A percentile compares a stretch with the other conserved stretches of the same genome.
These are phyloP conservation scores for Aspergillus sp. DNA, from an alignment of 2,329 filamentous ascomycete genomes.

Conservation along the genomic window DNA sequence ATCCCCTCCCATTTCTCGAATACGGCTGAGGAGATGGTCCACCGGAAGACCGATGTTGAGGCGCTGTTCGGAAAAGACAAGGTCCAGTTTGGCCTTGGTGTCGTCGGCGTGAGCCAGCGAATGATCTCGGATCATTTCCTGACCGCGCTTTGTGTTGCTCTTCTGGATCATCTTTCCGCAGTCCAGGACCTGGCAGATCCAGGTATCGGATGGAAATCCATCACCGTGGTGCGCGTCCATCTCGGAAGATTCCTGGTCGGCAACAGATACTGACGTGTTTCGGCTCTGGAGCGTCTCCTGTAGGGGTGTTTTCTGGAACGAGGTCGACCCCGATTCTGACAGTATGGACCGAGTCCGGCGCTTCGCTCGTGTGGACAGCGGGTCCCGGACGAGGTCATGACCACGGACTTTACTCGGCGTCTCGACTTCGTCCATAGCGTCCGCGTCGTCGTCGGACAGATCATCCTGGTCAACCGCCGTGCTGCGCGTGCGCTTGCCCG, in stretches of 20 bases:
- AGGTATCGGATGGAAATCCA: conserved; percentile 27
- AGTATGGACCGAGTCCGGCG: conserved; percentile 28
- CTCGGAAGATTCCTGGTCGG: conserved; percentile 12
- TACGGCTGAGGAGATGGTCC: conserved; percentile 31
- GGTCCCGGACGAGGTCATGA: conserved; percentile 32
- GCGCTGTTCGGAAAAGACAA: conserved; percentile 35
- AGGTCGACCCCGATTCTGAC: conserved; percentile 23
- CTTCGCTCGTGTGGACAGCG: conserved; percentile 29
- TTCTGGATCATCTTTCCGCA: conserved; percentile 33
- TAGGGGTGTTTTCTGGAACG: conserved; percentile 25
- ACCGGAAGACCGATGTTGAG: conserved; percentile 32
- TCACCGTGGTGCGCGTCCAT: conserved; percentile 9
- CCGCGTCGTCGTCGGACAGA: conserved; percentile 29
- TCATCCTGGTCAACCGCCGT: conserved; percentile 20
- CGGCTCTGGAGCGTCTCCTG: conserved; percentile 27
- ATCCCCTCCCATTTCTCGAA: conserved; percentile 27
- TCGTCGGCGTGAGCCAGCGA: conserved; percentile 34
- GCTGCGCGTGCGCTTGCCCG: conserved; percentile 41
- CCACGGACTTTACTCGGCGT: conserved; percentile 34
- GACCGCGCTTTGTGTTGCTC: conserved; percentile 30
- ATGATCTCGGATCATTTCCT: conserved; percentile 33
- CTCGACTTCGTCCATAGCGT: conserved; percentile 27
- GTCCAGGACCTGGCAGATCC: conserved; percentile 30
- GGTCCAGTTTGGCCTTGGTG: conserved; percentile 33
- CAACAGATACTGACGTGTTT: conserved; percentile 17